Conservation (phyloP, 2,329 filamentous ascomycete species). For the Claviceps cyperi region DNA sequence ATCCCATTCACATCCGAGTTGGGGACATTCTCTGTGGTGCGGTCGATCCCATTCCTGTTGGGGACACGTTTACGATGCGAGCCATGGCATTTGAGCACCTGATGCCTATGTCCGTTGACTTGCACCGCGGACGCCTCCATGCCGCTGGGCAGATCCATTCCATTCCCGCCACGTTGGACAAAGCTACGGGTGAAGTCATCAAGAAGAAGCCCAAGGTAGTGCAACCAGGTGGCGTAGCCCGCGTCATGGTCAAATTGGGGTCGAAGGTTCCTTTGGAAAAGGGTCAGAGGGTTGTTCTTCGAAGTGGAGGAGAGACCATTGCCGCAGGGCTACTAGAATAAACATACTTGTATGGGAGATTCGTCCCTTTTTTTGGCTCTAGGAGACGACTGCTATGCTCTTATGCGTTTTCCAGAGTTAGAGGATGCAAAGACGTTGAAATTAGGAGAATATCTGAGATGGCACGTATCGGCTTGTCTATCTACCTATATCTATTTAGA, state of each 20-base stretch:
- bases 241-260: constrained; percentile 61
- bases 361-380: neutral
- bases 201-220: constrained; percentile 82
- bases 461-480: neutral
- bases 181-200: constrained; percentile 54
- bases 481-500: neutral
- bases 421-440: neutral
- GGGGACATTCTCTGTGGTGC: constrained; percentile 78
- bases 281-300: constrained; percentile 65
- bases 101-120: constrained; percentile 76
- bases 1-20: constrained; percentile 63
- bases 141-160: constrained; percentile 59
- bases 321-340: constrained; percentile 76
- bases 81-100: constrained; percentile 81
- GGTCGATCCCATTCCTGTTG: constrained; percentile 50
- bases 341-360: constrained; percentile 4
- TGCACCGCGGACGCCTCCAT: constrained; percentile 75
- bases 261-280: constrained; percentile 64
- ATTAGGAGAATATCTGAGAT: neutral
- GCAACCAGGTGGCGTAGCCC: constrained; percentile 62
- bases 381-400: neutral
- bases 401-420: neutral
- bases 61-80: constrained; percentile 66
- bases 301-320: constrained; percentile 69
- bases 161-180: constrained; percentile 63